These are phyloP conservation scores for Wallacemonas sp. DNA, from an alignment of 208 protist species.

Conservation along the genomic window DNA sequence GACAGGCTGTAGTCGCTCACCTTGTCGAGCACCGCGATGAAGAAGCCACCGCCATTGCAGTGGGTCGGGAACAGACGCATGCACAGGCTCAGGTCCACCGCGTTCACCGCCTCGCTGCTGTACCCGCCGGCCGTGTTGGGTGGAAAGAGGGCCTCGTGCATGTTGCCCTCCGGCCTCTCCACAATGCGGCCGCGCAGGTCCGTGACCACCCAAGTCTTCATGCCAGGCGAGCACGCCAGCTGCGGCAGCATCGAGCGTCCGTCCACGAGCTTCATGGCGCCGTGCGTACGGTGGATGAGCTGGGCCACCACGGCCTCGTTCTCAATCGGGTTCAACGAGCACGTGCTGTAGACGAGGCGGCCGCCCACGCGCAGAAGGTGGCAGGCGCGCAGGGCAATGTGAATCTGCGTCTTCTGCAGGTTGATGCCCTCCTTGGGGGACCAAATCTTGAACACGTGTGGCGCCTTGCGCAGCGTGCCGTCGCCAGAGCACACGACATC, in stretches of 20 bases:
- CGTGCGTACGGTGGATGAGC: slow-evolving; percentile 78
- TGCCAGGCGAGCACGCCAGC: slow-evolving; percentile 68
- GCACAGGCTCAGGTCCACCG: slow-evolving; percentile 83
- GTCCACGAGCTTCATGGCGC: slow-evolving; percentile 91
- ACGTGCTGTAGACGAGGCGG: slow-evolving; percentile 96
- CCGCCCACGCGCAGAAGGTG: slow-evolving; percentile 82
- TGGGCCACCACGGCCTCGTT: slow-evolving; percentile 95
- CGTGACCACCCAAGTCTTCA: slow-evolving; percentile 87
- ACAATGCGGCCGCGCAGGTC: slow-evolving; percentile 61
- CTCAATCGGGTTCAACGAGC: slow-evolving; percentile 96
- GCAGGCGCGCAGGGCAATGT: slow-evolving; percentile 79
- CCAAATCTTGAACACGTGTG: slow-evolving; percentile 88
- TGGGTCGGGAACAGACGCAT: slow-evolving; percentile 95
- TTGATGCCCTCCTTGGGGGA: slow-evolving; percentile 64
- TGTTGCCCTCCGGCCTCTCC: slow-evolving; percentile 36
- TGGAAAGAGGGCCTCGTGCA: slow-evolving; percentile 76
- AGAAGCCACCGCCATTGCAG: slow-evolving; percentile 97
- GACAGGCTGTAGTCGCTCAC: slow-evolving; percentile 59
- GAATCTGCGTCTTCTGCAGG: slow-evolving; percentile 85
- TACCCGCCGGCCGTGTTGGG: slow-evolving; percentile 79
- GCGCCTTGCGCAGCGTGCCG: slow-evolving; percentile 90
- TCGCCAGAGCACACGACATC: slow-evolving; percentile 96
- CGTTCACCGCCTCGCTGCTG: slow-evolving; percentile 47
- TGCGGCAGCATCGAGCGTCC: slow-evolving; percentile 72
- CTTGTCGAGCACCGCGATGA: slow-evolving; percentile 95